A percentile compares a stretch with the other conserved stretches of the same genome.
Evolutionary conservation across 2,329 filamentous ascomycete genomes (phyloP).

Genomic region (Colletotrichum kahawae): DNA sequence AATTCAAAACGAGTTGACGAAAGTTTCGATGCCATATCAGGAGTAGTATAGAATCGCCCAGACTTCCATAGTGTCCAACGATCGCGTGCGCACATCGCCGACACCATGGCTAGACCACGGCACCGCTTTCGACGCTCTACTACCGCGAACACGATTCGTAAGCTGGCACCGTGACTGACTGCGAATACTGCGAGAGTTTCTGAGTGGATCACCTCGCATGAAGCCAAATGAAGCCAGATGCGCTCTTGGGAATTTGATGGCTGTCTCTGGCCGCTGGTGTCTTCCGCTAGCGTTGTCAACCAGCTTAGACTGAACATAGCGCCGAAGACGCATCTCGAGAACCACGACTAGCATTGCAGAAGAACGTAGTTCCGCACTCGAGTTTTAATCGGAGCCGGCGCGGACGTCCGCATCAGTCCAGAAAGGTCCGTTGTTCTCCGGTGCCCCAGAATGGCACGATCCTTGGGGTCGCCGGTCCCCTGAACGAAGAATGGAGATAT

Average conservation of each 20-base stretch:
- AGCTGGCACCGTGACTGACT: background rate
- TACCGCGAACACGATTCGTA: background rate
- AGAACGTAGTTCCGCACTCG: background rate
- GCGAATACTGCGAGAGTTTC: background rate
- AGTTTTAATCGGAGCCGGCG: background rate
- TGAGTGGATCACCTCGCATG: background rate
- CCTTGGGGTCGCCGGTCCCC: background rate
- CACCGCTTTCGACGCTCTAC: background rate
- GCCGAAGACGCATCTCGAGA: background rate
- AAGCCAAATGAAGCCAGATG: background rate
- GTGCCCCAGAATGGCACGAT: background rate
- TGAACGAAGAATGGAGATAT: background rate
- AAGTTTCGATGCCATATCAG: background rate
- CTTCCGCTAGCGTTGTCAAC: background rate
- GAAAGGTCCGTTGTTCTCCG: background rate
- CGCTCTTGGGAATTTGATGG: background rate
- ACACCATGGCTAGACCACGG: background rate
- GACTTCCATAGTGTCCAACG: background rate
- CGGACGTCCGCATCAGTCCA: background rate
- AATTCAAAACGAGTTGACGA: background rate
- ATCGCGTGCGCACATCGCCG: background rate
- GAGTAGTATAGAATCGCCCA: background rate
- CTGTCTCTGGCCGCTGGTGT: background rate
- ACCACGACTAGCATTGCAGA: background rate
- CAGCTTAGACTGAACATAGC: background rate